Conservation (phyloP, 441 rosid genomes). For the Erodium moschatum region DNA sequence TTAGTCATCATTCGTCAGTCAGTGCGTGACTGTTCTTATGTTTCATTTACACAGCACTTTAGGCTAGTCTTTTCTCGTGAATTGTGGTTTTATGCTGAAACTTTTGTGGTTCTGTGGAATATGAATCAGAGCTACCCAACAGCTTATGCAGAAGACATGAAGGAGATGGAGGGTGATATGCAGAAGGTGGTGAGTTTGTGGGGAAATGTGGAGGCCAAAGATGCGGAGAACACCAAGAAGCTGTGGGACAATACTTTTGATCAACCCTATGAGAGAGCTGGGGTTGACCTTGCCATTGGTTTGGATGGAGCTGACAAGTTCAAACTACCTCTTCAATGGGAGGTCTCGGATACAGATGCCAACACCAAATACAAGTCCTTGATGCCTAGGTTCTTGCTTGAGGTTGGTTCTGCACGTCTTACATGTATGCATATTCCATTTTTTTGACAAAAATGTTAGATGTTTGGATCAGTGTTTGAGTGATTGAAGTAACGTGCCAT, state of each 20-base stretch:
- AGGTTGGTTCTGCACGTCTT: conserved; percentile 28
- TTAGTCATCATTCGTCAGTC: no score
- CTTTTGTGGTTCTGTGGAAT: not conserved
- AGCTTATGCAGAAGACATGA: conserved; percentile 58
- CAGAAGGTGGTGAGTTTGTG: conserved; percentile 39
- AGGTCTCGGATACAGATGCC: conserved; percentile 48
- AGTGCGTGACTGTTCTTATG: no score
- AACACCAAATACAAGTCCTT: conserved; percentile 66
- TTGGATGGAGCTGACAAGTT: no score
- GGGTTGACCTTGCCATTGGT: conserved; percentile 36
- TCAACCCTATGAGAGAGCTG: conserved; percentile 79
- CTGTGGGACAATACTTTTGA: conserved; percentile 57
- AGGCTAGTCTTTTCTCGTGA: no score
- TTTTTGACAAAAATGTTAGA: no score
- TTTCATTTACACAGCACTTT: no score
- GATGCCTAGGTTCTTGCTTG: conserved; percentile 62
- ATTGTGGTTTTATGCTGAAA: not conserved
- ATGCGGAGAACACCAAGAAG: conserved; percentile 43
- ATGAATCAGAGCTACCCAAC: conserved; percentile 67
- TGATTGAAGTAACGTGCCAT: no score
- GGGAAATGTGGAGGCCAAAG: conserved; percentile 40
- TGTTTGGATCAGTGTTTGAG: no score
- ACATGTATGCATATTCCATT: not conserved
- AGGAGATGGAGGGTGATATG: conserved; percentile 38
- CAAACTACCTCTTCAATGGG: conserved; percentile 48